Evolutionary conservation across 2,329 filamentous ascomycete species (phyloP).

Genomic region (Claviceps africana): DNA sequence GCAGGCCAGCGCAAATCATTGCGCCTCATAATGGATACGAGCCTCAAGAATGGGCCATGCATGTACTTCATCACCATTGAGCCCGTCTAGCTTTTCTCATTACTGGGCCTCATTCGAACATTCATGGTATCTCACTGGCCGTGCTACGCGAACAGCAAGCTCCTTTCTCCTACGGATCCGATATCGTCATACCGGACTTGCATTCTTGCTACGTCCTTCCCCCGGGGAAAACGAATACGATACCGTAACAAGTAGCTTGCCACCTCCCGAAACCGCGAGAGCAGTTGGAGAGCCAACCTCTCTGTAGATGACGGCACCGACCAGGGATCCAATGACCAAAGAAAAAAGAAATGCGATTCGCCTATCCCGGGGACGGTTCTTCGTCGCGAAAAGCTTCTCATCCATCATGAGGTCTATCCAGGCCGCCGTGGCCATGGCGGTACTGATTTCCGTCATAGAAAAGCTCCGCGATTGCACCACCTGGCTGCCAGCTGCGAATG

Average conservation of each 20-base stretch:
- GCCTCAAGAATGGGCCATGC: neutral
- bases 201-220: slow-evolving; percentile 6
- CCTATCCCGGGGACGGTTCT: slow-evolving; percentile 36
- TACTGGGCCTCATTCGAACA: neutral
- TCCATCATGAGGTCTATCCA: slow-evolving; percentile 48
- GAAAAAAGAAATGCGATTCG: slow-evolving; percentile 34
- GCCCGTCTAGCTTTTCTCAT: neutral
- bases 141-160: neutral
- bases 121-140: neutral
- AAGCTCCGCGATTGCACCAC: slow-evolving; percentile 42
- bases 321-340: slow-evolving; percentile 33
- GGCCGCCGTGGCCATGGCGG: slow-evolving; percentile 50
- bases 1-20: neutral
- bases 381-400: slow-evolving; percentile 27
- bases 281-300: slow-evolving; percentile 11
- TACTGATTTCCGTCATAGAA: slow-evolving; percentile 46
- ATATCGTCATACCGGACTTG: slow-evolving; percentile 1
- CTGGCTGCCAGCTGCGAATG: slow-evolving; percentile 42
- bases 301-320: slow-evolving; percentile 34
- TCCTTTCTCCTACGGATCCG: neutral
- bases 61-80: neutral
- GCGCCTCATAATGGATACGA: no score
- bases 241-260: slow-evolving; percentile 12
- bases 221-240: slow-evolving; percentile 10
- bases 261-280: slow-evolving; percentile 13